These are phyloP conservation scores for Magnolia changhungtana DNA, from an alignment of 164 flowering plant species.

Conservation along the genomic window DNA sequence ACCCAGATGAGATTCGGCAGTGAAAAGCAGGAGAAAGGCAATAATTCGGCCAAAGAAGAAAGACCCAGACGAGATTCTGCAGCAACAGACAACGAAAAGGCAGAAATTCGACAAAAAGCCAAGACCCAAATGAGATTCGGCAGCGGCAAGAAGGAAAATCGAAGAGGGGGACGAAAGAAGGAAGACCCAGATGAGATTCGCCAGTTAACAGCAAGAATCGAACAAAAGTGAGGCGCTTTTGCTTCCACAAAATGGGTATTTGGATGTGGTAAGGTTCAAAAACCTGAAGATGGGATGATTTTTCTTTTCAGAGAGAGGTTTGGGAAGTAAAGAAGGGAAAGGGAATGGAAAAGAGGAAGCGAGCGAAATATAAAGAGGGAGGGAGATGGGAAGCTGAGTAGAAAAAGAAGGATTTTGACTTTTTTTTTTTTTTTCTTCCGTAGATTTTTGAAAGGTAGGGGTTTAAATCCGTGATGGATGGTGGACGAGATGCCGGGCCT, in stretches of 20 bases:
- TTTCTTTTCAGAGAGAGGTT: neutral
- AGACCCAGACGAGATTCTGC: slow-evolving; percentile 13
- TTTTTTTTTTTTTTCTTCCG: neutral
- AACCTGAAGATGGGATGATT: neutral
- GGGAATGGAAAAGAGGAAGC: neutral
- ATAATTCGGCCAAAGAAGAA: neutral
- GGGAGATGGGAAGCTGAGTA: neutral
- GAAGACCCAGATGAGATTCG: neutral
- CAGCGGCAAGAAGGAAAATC: neutral
- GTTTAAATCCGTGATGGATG: neutral
- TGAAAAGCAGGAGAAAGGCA: neutral
- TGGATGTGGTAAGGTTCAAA: neutral
- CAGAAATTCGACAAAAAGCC: neutral
- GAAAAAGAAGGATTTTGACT: neutral
- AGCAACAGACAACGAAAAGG: neutral
- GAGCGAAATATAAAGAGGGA: neutral
- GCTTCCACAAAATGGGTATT: neutral
- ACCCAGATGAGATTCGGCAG: neutral
- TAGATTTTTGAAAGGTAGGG: neutral
- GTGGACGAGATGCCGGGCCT: neutral
- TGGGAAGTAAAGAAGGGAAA: neutral
- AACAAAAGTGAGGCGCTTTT: neutral
- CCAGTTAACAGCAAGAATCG: neutral
- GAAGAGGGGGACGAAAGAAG: neutral
- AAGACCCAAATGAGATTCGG: neutral